phyloP scores from a whole-genome alignment of 2,329 filamentous ascomycete genomes.

The Ilyonectria destructans region DNA sequence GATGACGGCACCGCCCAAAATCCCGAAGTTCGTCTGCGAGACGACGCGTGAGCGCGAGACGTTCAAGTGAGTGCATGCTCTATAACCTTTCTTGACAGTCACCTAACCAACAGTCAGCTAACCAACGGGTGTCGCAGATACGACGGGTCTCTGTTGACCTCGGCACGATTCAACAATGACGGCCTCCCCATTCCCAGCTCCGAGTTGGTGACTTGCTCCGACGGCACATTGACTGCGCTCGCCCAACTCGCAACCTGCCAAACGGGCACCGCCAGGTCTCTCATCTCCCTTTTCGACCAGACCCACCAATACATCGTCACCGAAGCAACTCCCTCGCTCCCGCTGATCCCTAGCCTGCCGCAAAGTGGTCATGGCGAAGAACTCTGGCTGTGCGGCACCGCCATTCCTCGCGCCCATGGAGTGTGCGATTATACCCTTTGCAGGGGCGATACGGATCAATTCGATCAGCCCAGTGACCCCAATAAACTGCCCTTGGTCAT shows the following conservation, averaged over 20 bases:
- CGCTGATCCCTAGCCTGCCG: slow-evolving; percentile 42
- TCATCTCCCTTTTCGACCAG: slow-evolving; percentile 68
- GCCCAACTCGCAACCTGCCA: slow-evolving; percentile 65
- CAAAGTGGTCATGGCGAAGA: slow-evolving; percentile 5
- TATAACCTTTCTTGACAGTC: slow-evolving; percentile 18
- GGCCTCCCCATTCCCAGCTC: slow-evolving; percentile 44
- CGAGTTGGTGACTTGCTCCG: slow-evolving; percentile 51
- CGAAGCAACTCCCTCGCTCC: slow-evolving; percentile 61
- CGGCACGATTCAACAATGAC: slow-evolving; percentile 43
- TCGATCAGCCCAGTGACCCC: neutral
- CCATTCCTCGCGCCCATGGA: slow-evolving; percentile 51
- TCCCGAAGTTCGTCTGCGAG: neutral
- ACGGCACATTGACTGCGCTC: slow-evolving; percentile 63
- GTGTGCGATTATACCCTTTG: slow-evolving; percentile 51
- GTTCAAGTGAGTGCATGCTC: slow-evolving; percentile 47
- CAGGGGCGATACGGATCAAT: neutral
- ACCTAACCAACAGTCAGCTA: neutral
- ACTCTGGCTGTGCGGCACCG: slow-evolving; percentile 52
- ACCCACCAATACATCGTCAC: slow-evolving; percentile 66
- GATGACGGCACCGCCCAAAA: neutral
- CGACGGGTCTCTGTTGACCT: neutral
- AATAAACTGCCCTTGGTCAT: slow-evolving; percentile 52
- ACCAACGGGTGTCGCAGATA: neutral
- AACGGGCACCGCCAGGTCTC: slow-evolving; percentile 59
- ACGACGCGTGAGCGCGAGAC: slow-evolving; percentile 51